Conservation (phyloP, 2,329 filamentous ascomycete genomes). For the Fusarium irregulare region DNA sequence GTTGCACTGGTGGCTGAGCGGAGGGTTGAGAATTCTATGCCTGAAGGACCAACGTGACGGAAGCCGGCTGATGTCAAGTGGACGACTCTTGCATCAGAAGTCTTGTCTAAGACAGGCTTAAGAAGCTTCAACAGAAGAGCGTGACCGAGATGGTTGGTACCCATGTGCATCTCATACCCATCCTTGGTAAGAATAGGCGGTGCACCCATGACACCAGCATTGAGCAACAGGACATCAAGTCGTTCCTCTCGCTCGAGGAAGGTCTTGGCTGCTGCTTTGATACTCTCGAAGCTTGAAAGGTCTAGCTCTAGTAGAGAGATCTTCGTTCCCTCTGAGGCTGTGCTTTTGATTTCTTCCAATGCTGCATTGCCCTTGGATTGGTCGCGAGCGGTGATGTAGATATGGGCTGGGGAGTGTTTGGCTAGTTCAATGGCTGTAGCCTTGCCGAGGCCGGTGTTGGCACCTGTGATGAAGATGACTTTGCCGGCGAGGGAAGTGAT, state of each 20-base stretch:
- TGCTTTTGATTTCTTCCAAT: fast-evolving
- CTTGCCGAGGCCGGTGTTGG: conserved; percentile 8
- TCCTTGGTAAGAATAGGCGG: conserved; percentile 1
- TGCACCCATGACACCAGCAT: conserved; percentile 4
- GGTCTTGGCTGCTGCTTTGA: background rate
- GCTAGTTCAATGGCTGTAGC: conserved; percentile 1
- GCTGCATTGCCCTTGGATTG: background rate
- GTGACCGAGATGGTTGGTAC: conserved; percentile 9
- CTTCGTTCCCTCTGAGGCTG: fast-evolving
- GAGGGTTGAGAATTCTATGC: background rate
- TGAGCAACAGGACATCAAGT: conserved; percentile 10
- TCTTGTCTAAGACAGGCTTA: fast-evolving
- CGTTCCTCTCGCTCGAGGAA: background rate
- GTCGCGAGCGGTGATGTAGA: background rate
- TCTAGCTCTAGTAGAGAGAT: background rate
- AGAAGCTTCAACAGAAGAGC: background rate
- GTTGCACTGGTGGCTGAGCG: background rate
- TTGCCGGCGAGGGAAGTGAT: background rate
- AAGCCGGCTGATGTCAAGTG: conserved; percentile 6
- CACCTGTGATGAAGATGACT: background rate
- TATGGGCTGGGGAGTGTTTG: background rate
- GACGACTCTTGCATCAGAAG: fast-evolving
- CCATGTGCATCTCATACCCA: conserved; percentile 16
- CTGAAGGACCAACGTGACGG: background rate
- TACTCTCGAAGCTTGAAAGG: background rate